Percentiles rank a stretch among this genome's conserved stretches.
phyloP scores from a whole-genome alignment of 1,284 basidiomycete genomes.

The Ustilago cynodontis region DNA sequence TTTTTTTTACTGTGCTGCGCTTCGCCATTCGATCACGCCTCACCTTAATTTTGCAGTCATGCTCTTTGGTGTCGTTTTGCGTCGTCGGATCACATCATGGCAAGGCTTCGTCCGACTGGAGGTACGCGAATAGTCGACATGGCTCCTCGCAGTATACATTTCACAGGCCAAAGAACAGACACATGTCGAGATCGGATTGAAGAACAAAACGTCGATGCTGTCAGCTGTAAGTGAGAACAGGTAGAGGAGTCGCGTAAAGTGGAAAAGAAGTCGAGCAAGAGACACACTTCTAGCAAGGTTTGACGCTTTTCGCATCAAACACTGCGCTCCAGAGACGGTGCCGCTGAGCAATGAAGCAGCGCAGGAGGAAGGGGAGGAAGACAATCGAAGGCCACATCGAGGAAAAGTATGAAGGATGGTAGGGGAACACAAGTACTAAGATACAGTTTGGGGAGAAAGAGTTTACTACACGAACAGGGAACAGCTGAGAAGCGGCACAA shows the following conservation, averaged over 20 bases:
- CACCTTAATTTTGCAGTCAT: background rate
- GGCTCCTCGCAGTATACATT: background rate
- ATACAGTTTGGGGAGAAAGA: constrained; percentile 32
- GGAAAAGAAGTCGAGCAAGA: background rate
- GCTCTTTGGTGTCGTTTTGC: background rate
- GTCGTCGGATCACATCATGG: too few species aligned
- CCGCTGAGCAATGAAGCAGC: constrained; percentile 21
- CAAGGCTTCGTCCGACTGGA: too few species aligned
- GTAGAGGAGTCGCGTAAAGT: background rate
- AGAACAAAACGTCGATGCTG: background rate
- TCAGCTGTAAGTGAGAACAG: background rate
- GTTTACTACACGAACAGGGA: constrained; percentile 12
- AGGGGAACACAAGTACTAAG: constrained; percentile 19
- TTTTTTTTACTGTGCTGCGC: too few species aligned
- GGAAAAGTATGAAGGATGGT: background rate
- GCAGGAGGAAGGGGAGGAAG: background rate
- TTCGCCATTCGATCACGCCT: constrained; percentile 7
- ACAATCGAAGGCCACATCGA: background rate
- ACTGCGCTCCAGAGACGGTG: constrained; percentile 37
- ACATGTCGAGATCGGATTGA: background rate
- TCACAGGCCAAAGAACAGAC: background rate
- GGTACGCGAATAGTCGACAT: background rate
- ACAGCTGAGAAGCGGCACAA: background rate
- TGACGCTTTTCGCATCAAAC: background rate
- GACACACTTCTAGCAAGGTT: background rate